Conservation (phyloP, 2,329 filamentous ascomycete species). For the Aspergillus sp. region DNA sequence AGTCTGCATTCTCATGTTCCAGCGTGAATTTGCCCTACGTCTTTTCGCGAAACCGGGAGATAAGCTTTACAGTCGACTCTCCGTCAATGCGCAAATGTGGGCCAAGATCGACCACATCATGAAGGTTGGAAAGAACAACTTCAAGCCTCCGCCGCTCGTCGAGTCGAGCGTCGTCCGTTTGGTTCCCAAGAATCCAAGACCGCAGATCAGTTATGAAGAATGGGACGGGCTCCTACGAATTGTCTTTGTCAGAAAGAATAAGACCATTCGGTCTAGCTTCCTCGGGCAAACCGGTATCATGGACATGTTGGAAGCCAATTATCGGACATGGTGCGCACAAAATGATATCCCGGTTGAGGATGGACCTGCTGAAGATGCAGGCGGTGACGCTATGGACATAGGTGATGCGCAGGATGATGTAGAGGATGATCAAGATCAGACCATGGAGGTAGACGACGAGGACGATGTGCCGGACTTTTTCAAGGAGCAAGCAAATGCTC, state of each 20-base stretch:
- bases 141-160: constrained; percentile 87
- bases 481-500: constrained; percentile 50
- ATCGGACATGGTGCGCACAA: constrained; percentile 81
- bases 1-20: constrained; percentile 78
- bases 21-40: constrained; percentile 87
- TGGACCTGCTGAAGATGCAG: constrained; percentile 35
- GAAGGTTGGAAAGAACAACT: constrained; percentile 95
- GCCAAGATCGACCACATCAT: constrained; percentile 65
- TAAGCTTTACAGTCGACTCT: constrained; percentile 81
- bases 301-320: constrained; percentile 78
- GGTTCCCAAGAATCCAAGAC: constrained; percentile 76
- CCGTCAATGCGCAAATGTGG: constrained; percentile 92
- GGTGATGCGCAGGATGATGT: constrained; percentile 29
- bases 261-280: constrained; percentile 76
- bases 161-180: constrained; percentile 87
- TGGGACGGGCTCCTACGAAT: constrained; percentile 86
- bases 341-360: constrained; percentile 76
- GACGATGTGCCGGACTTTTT: constrained; percentile 81
- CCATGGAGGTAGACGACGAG: constrained; percentile 45
- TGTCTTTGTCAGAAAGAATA: constrained; percentile 82
- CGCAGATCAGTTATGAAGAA: constrained; percentile 86
- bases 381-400: constrained; percentile 31
- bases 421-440: constrained; percentile 44
- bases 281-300: constrained; percentile 74
- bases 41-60: constrained; percentile 84